These are phyloP conservation scores for Yamadazyma scolyti DNA, from an alignment of 805 yeast genomes.

Conservation along the genomic window DNA sequence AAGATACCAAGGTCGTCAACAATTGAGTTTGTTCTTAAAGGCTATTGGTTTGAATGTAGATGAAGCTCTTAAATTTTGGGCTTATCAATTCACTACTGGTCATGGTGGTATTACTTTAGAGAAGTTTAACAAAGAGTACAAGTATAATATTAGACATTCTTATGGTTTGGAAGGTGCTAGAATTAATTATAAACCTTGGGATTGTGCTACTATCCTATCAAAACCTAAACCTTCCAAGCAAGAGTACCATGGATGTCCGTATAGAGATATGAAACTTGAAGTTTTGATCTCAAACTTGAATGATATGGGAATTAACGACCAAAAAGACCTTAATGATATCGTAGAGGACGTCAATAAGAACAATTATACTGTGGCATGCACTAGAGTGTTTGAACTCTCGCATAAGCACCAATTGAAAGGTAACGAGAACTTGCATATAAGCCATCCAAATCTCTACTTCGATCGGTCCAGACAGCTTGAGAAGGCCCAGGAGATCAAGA, in stretches of 20 bases:
- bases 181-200: constrained; percentile 80
- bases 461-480: constrained; percentile 67
- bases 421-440: constrained; percentile 58
- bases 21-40: constrained; percentile 77
- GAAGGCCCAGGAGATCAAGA: constrained; percentile 1
- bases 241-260: constrained; percentile 93
- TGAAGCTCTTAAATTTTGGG: constrained; percentile 87
- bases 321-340: constrained; percentile 53
- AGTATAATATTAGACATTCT: constrained; percentile 81
- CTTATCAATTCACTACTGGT: constrained; percentile 57
- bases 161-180: constrained; percentile 93
- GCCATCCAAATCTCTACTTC: constrained; percentile 86
- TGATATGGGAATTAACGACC: constrained; percentile 63
- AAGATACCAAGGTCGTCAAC: constrained; percentile 80
- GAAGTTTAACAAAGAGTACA: constrained; percentile 81
- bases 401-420: constrained; percentile 42
- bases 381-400: constrained; percentile 78
- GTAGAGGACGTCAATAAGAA: constrained; percentile 64
- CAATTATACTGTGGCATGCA: constrained; percentile 83
- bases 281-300: constrained; percentile 52
- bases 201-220: constrained; percentile 71
- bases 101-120: constrained; percentile 54
- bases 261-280: constrained; percentile 69
- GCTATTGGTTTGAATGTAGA: constrained; percentile 86
- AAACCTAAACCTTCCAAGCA: constrained; percentile 65